Percentiles rank a stretch among this genome's conserved stretches.
Evolutionary conservation across 805 yeast species (phyloP).

Genomic region (Cyberlindnera samutprakarnensis): DNA sequence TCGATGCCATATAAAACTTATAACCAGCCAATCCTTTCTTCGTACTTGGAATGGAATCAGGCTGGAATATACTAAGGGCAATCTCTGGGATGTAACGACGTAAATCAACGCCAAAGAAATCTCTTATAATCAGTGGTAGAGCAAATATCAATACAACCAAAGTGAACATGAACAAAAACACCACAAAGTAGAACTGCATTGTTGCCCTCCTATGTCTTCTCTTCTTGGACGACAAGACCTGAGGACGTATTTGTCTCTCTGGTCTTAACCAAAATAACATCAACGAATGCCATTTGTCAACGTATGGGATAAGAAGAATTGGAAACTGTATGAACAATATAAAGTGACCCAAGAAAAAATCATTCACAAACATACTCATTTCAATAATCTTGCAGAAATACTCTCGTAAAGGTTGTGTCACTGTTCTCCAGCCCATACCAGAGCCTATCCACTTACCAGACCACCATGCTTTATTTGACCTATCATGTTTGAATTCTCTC

Average conservation of each 20-base stretch:
- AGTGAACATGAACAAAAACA: conserved; percentile 27
- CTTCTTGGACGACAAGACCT: conserved; percentile 36
- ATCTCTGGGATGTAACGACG: conserved; percentile 33
- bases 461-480: conserved; percentile 61
- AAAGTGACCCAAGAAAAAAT: conserved; percentile 45
- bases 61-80: conserved; percentile 32
- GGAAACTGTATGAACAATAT: conserved; percentile 47
- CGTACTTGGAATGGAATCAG: conserved; percentile 23
- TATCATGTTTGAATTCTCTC: conserved; percentile 47
- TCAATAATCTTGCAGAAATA: conserved; percentile 49
- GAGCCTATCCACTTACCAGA: conserved; percentile 57
- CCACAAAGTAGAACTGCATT: conserved; percentile 26
- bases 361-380: conserved; percentile 48
- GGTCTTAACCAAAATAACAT: conserved; percentile 56
- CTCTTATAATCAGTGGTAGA: conserved; percentile 31
- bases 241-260: conserved; percentile 38
- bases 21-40: conserved; percentile 19
- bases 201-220: conserved; percentile 30
- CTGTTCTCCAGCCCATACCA: conserved; percentile 44
- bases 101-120: conserved; percentile 31
- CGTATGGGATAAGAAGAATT: conserved; percentile 44
- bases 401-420: conserved; percentile 54
- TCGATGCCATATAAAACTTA: conserved; percentile 1
- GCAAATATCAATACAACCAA: conserved; percentile 28
- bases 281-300: conserved; percentile 51